Percentiles rank a stretch among this genome's conserved stretches.
Evolutionary conservation across 306 rosid species (phyloP).

Genomic region (Trichosanthes cucumerina): DNA sequence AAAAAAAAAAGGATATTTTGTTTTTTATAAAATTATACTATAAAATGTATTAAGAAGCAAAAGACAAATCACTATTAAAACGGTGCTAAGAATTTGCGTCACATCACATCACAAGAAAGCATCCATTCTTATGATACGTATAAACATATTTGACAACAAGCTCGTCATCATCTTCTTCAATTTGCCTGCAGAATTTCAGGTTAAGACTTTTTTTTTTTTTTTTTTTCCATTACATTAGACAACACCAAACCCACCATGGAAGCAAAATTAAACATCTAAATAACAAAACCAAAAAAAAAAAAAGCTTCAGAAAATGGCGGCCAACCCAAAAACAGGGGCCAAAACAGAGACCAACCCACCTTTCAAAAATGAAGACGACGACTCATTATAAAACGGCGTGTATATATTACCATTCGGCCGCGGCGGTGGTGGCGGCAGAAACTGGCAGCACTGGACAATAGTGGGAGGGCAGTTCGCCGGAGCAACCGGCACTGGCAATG

Average conservation of each 20-base stretch:
- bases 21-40: no score
- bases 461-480: slow-evolving; percentile 3
- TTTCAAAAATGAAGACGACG: not conserved
- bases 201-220: not conserved
- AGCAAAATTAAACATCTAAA: not conserved
- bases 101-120: not conserved
- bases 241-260: not conserved
- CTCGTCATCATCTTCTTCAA: not conserved
- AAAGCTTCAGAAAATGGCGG: not conserved
- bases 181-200: not conserved
- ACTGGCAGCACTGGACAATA: slow-evolving; percentile 3
- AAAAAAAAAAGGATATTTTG: no score
- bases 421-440: slow-evolving; percentile 1
- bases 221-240: no score
- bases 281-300: not conserved
- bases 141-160: not conserved
- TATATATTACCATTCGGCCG: not conserved
- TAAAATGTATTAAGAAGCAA: no score
- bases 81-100: no score
- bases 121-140: not conserved
- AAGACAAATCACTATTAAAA: no score
- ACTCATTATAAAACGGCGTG: not conserved
- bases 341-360: not conserved
- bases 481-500: not conserved
- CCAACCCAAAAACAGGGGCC: not conserved